Conservation (phyloP, 768 basidiomycete genomes). For the Boletus fagicola region DNA sequence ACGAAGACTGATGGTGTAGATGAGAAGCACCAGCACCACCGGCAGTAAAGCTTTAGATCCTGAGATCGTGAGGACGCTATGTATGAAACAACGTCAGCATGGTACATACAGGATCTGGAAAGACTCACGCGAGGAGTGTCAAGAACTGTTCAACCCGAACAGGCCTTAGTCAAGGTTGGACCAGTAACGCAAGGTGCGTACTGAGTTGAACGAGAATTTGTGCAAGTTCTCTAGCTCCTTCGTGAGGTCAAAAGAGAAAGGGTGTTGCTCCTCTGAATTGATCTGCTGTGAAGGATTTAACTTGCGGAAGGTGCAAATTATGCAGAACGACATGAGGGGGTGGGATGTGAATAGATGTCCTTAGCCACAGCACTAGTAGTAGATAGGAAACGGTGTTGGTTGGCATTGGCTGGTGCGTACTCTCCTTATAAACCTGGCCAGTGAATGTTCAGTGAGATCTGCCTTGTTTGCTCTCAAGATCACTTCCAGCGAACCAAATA, state of each 20-base stretch:
- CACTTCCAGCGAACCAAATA: too few relatives aligned
- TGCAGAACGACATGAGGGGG: too few relatives aligned
- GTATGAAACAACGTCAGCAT: neutral
- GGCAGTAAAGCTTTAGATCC: slow-evolving; percentile 4
- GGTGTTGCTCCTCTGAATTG: neutral
- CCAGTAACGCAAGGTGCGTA: neutral
- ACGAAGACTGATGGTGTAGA: slow-evolving; percentile 20
- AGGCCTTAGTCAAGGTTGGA: neutral
- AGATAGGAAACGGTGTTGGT: too few relatives aligned
- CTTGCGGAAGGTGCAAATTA: neutral
- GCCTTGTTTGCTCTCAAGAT: too few relatives aligned
- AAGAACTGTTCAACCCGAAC: slow-evolving; percentile 5
- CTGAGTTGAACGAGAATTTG: slow-evolving; percentile 18
- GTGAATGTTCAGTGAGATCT: too few relatives aligned
- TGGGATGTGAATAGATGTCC: too few relatives aligned
- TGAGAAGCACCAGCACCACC: slow-evolving; percentile 13
- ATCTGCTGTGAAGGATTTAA: neutral
- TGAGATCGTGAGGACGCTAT: slow-evolving; percentile 16
- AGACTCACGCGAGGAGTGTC: slow-evolving; percentile 15
- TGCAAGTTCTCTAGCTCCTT: slow-evolving; percentile 6
- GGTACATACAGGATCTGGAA: neutral
- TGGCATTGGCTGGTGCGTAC: too few relatives aligned
- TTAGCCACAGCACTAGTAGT: too few relatives aligned
- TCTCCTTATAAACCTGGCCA: too few relatives aligned
- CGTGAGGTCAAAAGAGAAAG: neutral